Evolutionary conservation across 768 basidiomycete species (phyloP).

Genomic region (Pleurotus eryngii): DNA sequence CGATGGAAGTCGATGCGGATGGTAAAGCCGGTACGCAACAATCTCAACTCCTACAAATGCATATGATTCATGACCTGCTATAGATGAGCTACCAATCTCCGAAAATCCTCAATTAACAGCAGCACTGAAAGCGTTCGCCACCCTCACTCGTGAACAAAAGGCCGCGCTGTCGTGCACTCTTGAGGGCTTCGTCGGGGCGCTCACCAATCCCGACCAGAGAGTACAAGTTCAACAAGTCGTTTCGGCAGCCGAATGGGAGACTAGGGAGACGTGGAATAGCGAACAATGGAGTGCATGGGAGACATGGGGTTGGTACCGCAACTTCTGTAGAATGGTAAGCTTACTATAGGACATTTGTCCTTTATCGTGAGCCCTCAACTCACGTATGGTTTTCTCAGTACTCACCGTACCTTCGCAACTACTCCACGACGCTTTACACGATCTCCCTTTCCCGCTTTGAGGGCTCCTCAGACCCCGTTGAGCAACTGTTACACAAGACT

Average conservation of each 20-base stretch:
- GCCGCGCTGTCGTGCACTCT: conserved; percentile 68
- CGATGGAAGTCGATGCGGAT: conserved; percentile 75
- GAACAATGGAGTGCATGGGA: conserved; percentile 84
- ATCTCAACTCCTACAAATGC: neutral
- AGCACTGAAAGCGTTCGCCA: conserved; percentile 72
- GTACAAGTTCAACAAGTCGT: conserved; percentile 55
- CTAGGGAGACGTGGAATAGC: conserved; percentile 63
- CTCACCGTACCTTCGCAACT: conserved; percentile 74
- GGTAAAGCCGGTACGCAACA: conserved; percentile 40
- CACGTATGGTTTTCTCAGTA: conserved; percentile 43
- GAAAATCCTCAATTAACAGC: conserved; percentile 70
- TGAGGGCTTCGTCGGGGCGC: conserved; percentile 69
- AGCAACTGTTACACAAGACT: conserved; percentile 55
- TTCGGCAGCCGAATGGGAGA: conserved; percentile 65
- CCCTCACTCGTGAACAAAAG: conserved; percentile 74
- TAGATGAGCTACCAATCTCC: conserved; percentile 43
- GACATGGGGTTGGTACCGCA: conserved; percentile 89
- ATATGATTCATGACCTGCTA: neutral
- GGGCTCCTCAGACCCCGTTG: conserved; percentile 52
- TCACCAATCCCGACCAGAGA: conserved; percentile 52
- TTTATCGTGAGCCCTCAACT: neutral
- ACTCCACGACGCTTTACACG: conserved; percentile 64
- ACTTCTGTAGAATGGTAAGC: conserved; percentile 80
- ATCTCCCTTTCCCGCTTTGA: conserved; percentile 69
- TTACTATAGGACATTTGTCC: conserved; percentile 1